Base-by-base conservation (phyloP, 176 grass and related monocot species). In the Aegilops speltoides region DNA sequence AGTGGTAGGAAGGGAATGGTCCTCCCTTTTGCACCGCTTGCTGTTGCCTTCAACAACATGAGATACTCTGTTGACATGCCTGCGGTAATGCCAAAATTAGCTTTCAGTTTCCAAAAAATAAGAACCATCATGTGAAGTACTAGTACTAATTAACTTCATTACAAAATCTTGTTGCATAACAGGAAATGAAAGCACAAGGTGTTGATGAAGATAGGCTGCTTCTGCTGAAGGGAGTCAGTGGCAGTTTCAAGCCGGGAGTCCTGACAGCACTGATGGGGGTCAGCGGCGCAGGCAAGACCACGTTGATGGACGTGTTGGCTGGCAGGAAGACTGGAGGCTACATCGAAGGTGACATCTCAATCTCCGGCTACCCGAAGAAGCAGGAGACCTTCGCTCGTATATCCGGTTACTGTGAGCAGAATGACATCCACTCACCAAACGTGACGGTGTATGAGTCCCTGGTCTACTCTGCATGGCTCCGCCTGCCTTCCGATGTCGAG, bases 41-140 rank as follows among this genome's bases (percentile, higher is more conserved):
- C 89, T 54, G 85, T 93, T 73, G 73, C 91, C 79, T 93, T 93
- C 76, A 79, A 91, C 77, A 79, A 93, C 34, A 80, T 93, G 15
- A 88, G 48, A 90, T 93, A 93, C 88, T 93, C 88, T 36, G 91
- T 93, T 29, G 91, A 91, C 85, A 93, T 93, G 91, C 91, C 88
- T 54, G 68, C 70, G 64, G 90, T 92, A 89, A 73, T 50, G 12
- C 41, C 62, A 32, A 36, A 57, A 22, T 1, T 9, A 59, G 54
- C 54, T 59, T 57, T 59, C 20, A 22, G 17, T 59, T 59, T 59
- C 19, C 54, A 59, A 20, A 0, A 0, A 19, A 54, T 54, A 54
- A 54, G 50, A 54, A 54, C 6, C 6, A 54, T 54, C 50, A 54
- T 54, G 50, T 17, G 16, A 54, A 54, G 50, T 54, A 7, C 50